A percentile compares a stretch with the other conserved stretches of the same genome.
Evolutionary conservation across 331 rosid genomes (phyloP).

Genomic region (Cydonia oblonga): DNA sequence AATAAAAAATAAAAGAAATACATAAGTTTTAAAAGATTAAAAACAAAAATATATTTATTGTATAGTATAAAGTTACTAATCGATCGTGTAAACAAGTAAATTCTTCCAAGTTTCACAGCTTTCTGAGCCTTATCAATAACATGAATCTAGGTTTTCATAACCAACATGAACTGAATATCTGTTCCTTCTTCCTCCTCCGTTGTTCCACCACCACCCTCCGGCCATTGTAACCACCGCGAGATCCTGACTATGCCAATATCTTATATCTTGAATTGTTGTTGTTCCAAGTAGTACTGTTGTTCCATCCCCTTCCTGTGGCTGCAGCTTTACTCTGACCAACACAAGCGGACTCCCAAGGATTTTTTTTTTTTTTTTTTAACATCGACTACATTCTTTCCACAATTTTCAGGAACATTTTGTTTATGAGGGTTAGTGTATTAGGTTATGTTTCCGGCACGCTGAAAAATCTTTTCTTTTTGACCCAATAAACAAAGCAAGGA

Average conservation of each 20-base stretch:
- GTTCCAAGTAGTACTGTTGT: constrained; percentile 12
- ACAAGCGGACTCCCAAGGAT: constrained; percentile 28
- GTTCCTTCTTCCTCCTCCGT: not conserved
- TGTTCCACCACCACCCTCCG: not conserved
- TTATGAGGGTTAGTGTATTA: not conserved
- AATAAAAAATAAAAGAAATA: no score
- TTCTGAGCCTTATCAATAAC: not conserved
- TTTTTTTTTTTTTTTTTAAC: not conserved
- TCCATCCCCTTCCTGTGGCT: constrained; percentile 9
- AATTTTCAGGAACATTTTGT: not conserved
- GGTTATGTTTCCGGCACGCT: not conserved
- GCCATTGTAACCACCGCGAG: not conserved
- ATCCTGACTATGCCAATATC: not conserved
- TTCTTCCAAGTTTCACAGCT: no score
- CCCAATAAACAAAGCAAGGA: not conserved
- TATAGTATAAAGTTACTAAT: no score
- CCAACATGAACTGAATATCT: not conserved
- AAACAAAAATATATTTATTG: no score
- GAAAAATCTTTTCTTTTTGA: not conserved
- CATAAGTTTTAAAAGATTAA: no score
- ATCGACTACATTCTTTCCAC: constrained; percentile 8
- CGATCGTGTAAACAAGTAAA: no score
- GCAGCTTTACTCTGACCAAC: not conserved
- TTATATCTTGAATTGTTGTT: not conserved
- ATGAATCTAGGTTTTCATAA: not conserved